These are phyloP conservation scores for Globisporangium echinulatum DNA, from an alignment of 352 stramenopile species.

Conservation along the genomic window DNA sequence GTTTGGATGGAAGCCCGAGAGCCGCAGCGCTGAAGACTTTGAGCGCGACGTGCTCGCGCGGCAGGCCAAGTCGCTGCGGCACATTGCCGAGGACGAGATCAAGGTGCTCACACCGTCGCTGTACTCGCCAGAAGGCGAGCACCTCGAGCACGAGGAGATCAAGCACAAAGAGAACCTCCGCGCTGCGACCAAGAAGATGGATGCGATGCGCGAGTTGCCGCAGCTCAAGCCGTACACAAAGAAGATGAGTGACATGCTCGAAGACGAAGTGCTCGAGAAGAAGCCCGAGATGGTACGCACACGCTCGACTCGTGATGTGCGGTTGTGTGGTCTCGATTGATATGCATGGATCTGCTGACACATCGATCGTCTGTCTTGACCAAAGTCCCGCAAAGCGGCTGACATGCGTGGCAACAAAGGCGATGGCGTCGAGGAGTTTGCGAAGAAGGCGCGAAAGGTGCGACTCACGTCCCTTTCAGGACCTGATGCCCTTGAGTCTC, in stretches of 20 bases:
- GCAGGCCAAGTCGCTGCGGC: slow-evolving; percentile 29
- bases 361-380: neutral
- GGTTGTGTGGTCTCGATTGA: neutral
- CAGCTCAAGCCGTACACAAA: slow-evolving; percentile 46
- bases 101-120: slow-evolving; percentile 12
- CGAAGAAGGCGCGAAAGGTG: slow-evolving; percentile 36
- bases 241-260: slow-evolving; percentile 41
- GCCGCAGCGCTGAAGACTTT: slow-evolving; percentile 23
- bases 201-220: slow-evolving; percentile 23
- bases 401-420: slow-evolving; percentile 17
- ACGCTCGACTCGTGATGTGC: neutral
- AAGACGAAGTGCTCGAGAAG: slow-evolving; percentile 33
- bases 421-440: slow-evolving; percentile 22
- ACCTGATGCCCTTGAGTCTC: neutral
- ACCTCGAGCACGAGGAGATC: neutral
- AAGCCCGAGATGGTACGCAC: slow-evolving; percentile 21
- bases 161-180: slow-evolving; percentile 14
- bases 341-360: neutral
- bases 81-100: slow-evolving; percentile 19
- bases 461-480: neutral
- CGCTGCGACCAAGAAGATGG: slow-evolving; percentile 19
- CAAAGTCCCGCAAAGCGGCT: slow-evolving; percentile 19
- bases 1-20: slow-evolving; percentile 41
- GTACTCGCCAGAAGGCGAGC: slow-evolving; percentile 6
- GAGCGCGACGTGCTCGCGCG: slow-evolving; percentile 33